These are phyloP conservation scores for Tulasnella sp. DNA, from an alignment of 768 basidiomycete genomes.

Conservation along the genomic window DNA sequence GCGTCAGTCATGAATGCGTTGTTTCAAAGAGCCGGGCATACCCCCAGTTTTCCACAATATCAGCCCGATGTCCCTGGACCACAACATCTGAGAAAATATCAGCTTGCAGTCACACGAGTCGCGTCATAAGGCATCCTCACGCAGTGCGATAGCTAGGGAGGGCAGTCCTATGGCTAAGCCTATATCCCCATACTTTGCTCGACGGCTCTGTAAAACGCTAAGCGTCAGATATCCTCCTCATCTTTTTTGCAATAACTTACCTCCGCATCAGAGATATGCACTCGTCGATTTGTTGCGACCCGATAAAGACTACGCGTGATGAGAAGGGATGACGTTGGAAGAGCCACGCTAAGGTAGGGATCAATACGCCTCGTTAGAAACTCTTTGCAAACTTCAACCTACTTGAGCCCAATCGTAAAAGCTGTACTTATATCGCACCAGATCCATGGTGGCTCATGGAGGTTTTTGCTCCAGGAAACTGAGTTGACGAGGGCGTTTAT, in stretches of 20 bases:
- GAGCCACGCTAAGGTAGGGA: constrained; percentile 29
- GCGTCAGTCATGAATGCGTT: too few relatives aligned
- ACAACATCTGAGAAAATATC: neutral
- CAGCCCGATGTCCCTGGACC: neutral
- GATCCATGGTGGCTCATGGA: constrained; percentile 33
- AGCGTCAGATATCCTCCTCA: too few relatives aligned
- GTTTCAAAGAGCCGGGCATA: too few relatives aligned
- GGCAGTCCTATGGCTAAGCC: constrained; percentile 43
- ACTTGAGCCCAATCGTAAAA: constrained; percentile 35
- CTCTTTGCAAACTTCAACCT: too few relatives aligned
- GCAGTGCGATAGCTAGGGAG: constrained; percentile 36
- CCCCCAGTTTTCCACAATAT: too few relatives aligned
- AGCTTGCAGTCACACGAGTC: constrained; percentile 34
- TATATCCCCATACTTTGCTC: constrained; percentile 3
- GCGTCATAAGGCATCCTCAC: constrained; percentile 45
- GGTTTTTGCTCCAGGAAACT: constrained; percentile 47
- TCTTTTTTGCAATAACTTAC: too few relatives aligned
- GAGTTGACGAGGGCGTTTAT: constrained; percentile 45
- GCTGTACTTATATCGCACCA: constrained; percentile 75
- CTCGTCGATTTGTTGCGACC: constrained; percentile 36
- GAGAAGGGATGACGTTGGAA: constrained; percentile 48
- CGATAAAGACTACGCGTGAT: constrained; percentile 44
- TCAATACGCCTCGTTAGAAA: neutral
- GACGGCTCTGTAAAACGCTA: constrained; percentile 23
- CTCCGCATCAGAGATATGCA: too few relatives aligned